Evolutionary conservation across 129 eudicot species (phyloP).

Genomic region (Arctium lappa): DNA sequence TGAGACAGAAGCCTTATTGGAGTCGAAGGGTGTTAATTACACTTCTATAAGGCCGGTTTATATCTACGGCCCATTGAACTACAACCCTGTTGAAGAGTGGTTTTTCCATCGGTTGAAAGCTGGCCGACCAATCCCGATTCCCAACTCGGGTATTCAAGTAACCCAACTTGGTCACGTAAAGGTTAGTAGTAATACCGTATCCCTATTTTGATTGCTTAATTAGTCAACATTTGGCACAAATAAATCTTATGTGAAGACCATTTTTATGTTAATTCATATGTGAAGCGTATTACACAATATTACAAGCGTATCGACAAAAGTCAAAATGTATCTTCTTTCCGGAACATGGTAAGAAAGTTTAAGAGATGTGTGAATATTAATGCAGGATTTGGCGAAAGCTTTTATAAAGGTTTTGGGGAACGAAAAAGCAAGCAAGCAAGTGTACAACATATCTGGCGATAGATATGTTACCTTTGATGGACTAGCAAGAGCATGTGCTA

Average conservation of each 20-base stretch:
- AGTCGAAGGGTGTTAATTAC: constrained; percentile 67
- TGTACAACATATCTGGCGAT: constrained; percentile 89
- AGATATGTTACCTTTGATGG: constrained; percentile 97
- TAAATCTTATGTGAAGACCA: too few relatives aligned
- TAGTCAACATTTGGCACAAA: too few relatives aligned
- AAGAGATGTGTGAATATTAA: constrained; percentile 1
- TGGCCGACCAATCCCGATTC: constrained; percentile 96
- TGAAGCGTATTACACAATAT: too few relatives aligned
- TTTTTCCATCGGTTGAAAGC: constrained; percentile 92
- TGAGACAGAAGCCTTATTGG: constrained; percentile 81
- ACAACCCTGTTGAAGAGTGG: constrained; percentile 99
- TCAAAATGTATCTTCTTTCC: neutral
- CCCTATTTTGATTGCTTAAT: too few relatives aligned
- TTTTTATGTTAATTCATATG: too few relatives aligned
- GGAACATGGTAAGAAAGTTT: neutral
- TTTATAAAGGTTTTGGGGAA: constrained; percentile 82
- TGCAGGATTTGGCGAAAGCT: constrained; percentile 86
- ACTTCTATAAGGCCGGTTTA: constrained; percentile 94
- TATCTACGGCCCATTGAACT: constrained; percentile 93
- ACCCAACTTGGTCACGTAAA: constrained; percentile 97
- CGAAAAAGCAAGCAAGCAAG: constrained; percentile 84
- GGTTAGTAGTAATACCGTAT: constrained; percentile 43
- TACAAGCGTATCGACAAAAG: neutral
- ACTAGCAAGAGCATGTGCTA: constrained; percentile 96
- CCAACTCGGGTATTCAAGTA: constrained; percentile 82